phyloP scores from a whole-genome alignment of 768 basidiomycete genomes.

The Filobasidium wieringae region DNA sequence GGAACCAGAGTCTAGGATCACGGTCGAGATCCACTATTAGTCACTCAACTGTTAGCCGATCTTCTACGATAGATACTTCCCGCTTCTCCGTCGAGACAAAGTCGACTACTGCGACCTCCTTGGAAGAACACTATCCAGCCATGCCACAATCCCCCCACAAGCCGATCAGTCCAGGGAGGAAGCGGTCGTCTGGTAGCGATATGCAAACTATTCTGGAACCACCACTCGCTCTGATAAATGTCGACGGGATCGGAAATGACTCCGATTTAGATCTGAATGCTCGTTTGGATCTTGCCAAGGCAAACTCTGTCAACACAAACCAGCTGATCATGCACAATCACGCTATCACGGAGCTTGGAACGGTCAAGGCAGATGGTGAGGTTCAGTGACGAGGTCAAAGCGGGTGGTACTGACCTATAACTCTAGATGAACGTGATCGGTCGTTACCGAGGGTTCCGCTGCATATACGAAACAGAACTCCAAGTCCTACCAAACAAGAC shows the following conservation, averaged over 20 bases:
- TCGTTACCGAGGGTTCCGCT: conserved; percentile 1
- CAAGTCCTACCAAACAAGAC: neutral
- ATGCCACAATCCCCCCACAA: neutral
- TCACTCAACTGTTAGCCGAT: conserved; percentile 59
- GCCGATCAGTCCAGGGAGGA: neutral
- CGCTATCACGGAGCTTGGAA: too few relatives aligned
- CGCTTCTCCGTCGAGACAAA: conserved; percentile 20
- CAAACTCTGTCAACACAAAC: conserved; percentile 49
- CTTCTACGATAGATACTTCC: conserved; percentile 45
- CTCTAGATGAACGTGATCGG: too few relatives aligned
- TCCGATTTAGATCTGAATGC: conserved; percentile 52
- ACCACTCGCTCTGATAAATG: conserved; percentile 38
- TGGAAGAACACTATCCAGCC: neutral
- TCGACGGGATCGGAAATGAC: conserved; percentile 34
- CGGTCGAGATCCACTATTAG: conserved; percentile 45
- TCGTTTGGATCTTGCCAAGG: conserved; percentile 68
- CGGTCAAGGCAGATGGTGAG: too few relatives aligned
- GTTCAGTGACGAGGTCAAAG: too few relatives aligned
- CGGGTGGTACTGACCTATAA: too few relatives aligned
- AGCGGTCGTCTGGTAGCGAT: neutral
- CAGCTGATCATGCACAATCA: too few relatives aligned
- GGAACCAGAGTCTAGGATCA: conserved; percentile 39
- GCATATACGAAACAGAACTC: conserved; percentile 5
- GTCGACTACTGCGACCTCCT: conserved; percentile 49
- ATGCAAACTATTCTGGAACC: neutral